phyloP scores from a whole-genome alignment of 2,329 filamentous ascomycete genomes.

The Uncinocarpus reesii region DNA sequence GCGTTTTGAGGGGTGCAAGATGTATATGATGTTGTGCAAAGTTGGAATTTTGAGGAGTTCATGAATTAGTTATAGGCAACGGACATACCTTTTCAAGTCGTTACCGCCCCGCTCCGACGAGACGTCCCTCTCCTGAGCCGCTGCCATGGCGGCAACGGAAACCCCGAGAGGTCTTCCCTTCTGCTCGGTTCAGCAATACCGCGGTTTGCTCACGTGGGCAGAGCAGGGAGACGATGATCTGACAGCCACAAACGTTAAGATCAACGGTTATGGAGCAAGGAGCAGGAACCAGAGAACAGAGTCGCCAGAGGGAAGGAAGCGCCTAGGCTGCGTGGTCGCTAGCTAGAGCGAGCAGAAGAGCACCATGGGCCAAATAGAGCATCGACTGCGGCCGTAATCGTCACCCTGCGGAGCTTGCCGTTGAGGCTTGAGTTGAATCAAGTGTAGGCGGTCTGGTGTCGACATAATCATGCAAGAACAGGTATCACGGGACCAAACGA shows the following conservation, averaged over 20 bases:
- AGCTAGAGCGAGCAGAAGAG: not conserved
- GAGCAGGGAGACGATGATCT: not conserved
- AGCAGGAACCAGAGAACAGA: not conserved
- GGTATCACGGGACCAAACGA: too few relatives aligned
- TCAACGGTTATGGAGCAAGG: not conserved
- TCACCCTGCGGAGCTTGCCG: constrained; percentile 8
- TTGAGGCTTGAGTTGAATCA: not conserved
- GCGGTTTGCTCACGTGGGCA: not conserved
- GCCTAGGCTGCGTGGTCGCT: not conserved
- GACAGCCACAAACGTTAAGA: not conserved
- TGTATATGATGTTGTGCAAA: not conserved
- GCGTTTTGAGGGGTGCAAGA: not conserved
- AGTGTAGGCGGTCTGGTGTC: too few relatives aligned
- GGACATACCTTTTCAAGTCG: constrained; percentile 53
- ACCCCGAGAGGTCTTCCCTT: not conserved
- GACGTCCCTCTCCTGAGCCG: constrained; percentile 32
- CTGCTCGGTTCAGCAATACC: too few relatives aligned
- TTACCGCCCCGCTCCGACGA: constrained; percentile 55
- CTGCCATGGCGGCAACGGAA: constrained; percentile 28
- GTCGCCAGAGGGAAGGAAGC: not conserved
- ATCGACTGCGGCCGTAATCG: constrained; percentile 12
- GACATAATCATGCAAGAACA: too few relatives aligned
- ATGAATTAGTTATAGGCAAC: not conserved
- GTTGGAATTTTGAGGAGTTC: not conserved
- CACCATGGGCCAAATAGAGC: not conserved